phyloP scores from a whole-genome alignment of 2,329 filamentous ascomycete genomes.

The Talaromyces islandicus region DNA sequence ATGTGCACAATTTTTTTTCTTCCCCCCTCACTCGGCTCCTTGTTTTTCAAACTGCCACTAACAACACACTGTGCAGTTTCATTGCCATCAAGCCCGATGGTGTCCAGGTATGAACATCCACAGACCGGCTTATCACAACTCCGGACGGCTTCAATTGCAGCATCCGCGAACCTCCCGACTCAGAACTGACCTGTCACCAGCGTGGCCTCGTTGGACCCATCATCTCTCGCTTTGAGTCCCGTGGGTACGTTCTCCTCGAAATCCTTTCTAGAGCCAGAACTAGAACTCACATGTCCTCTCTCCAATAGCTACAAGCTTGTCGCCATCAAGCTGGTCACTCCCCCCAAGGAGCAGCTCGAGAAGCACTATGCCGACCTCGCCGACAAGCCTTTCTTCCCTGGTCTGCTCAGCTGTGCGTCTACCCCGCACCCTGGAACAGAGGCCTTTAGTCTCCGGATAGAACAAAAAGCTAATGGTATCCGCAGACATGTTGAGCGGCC shows the following conservation, averaged over 20 bases:
- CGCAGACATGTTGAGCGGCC: conserved; percentile 90
- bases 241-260: conserved; percentile 57
- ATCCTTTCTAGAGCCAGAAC: background rate
- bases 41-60: conserved; percentile 21
- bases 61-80: conserved; percentile 62
- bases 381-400: conserved; percentile 94
- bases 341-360: conserved; percentile 93
- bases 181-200: conserved; percentile 44
- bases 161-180: background rate
- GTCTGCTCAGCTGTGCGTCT: conserved; percentile 79
- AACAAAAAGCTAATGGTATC: conserved; percentile 15
- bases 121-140: background rate
- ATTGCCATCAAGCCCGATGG: conserved; percentile 99
- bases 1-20: conserved; percentile 7
- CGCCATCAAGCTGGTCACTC: conserved; percentile 90
- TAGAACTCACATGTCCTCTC: background rate
- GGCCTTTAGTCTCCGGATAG: background rate
- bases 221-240: conserved; percentile 95
- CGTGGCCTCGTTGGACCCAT: conserved; percentile 97
- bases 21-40: conserved; percentile 14
- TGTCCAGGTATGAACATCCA: conserved; percentile 69
- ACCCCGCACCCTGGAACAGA: background rate
- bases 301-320: conserved; percentile 83
- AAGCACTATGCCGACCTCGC: conserved; percentile 92
- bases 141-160: background rate